A percentile compares a stretch with the other conserved stretches of the same genome.
These are phyloP conservation scores for Elaeagnus macrophylla DNA, from an alignment of 306 rosid species.

Conservation along the genomic window DNA sequence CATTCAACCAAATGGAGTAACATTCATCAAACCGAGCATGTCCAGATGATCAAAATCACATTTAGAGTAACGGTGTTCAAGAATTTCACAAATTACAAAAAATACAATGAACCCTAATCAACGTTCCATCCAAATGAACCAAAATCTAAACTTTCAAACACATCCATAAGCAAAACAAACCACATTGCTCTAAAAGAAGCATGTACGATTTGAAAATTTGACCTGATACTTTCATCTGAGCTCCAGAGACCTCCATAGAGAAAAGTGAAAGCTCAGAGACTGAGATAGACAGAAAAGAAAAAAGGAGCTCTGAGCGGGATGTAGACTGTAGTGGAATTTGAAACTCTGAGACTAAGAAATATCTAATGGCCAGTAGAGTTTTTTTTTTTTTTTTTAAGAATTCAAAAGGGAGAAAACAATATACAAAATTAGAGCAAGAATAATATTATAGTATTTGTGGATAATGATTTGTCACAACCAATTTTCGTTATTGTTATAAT, in stretches of 20 bases:
- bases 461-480: too few relatives aligned
- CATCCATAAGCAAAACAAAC: neutral
- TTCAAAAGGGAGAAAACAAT: neutral
- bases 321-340: conserved; percentile 10
- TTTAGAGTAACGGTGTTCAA: neutral
- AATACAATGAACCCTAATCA: conserved; percentile 23
- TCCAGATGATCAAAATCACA: neutral
- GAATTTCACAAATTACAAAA: conserved; percentile 3
- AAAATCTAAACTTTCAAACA: conserved; percentile 1
- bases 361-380: too few relatives aligned
- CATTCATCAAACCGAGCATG: conserved; percentile 8
- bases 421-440: neutral
- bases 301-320: conserved; percentile 17
- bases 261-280: conserved; percentile 20
- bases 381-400: neutral
- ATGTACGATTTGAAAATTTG: conserved; percentile 10
- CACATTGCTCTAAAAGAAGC: neutral
- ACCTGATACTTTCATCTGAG: conserved; percentile 45
- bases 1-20: neutral
- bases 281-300: neutral
- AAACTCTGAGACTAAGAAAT: neutral
- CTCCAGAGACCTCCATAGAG: conserved; percentile 29
- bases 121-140: neutral
- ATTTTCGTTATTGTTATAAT: too few relatives aligned
- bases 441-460: neutral